These are phyloP conservation scores for Penicillium mononematosum DNA, from an alignment of 495 filamentous ascomycete genomes.

Conservation along the genomic window DNA sequence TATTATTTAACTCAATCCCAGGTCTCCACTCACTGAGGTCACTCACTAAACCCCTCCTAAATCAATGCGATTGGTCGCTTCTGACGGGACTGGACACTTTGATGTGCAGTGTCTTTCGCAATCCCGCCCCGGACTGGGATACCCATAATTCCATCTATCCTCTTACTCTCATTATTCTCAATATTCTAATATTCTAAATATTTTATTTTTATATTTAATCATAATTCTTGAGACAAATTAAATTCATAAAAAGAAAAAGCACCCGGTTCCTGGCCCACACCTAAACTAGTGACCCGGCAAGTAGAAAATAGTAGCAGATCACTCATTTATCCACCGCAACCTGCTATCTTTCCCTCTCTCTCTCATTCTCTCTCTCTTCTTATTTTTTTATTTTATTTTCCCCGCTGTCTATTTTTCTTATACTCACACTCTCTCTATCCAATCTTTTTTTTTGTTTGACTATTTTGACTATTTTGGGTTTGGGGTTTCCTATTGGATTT, in stretches of 20 bases:
- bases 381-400: conserved; percentile 4
- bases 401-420: too few species aligned
- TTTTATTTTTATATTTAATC: conserved; percentile 10
- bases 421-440: conserved; percentile 13
- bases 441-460: conserved; percentile 7
- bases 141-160: too few species aligned
- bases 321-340: conserved; percentile 45
- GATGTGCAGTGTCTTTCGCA: conserved; percentile 17
- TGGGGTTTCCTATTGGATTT: conserved; percentile 5
- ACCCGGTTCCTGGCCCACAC: conserved; percentile 40
- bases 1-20: too few species aligned
- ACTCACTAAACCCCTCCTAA: background rate
- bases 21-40: background rate
- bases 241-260: conserved; percentile 17
- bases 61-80: conserved; percentile 2
- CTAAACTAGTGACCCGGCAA: conserved; percentile 34
- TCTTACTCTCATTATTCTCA: background rate
- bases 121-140: conserved; percentile 29
- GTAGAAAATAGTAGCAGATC: conserved; percentile 45
- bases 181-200: background rate
- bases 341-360: conserved; percentile 25
- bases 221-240: conserved; percentile 12
- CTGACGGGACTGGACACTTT: conserved; percentile 16
- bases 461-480: conserved; percentile 16
- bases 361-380: conserved; percentile 26